Evolutionary conservation across 2,329 filamentous ascomycete species (phyloP), one percentile per base, ranked within the genome.

Genomic region (Akanthomyces uredinophilus): DNA sequence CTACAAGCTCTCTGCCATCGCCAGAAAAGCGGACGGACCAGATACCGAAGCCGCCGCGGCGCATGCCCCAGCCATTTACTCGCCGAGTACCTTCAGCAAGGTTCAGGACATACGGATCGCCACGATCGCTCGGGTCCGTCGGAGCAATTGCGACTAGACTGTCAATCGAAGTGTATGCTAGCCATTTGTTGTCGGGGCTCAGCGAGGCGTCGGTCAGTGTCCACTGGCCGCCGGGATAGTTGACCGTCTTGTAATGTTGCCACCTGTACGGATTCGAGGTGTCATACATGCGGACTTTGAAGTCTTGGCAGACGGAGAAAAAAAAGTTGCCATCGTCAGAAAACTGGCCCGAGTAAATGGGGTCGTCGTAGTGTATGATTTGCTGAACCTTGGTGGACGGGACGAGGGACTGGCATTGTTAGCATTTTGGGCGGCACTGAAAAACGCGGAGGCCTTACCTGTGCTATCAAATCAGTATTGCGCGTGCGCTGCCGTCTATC

Each of bases 271-370:
- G 92, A 68, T 97, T 96, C 1, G 91, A 93, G 0, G 95, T 98
- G 73, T 98, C 94, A 75, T 98, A 99, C 91, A 99, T 93, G 59
- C 93, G 89, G 11, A 99, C 92, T 68, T 87, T 89, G 77, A 96
- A 96, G 74, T 98, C 93, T 74, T 97, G 92, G 11, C 89, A 90
- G 70, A 90, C 95, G 6, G 89, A 88, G 72, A 94, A 98, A 78
- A 97, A 98, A 78, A 98, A 98, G 74, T 96, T 96, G 29, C 95
- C 95, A 69, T 99, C 95, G 66, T 96, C 91, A 0, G 92, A 96
- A 73, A 98, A 99, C 72, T 98, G 94, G 1, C 95, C 95, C 3
- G 92, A 96, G 71, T 98, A 98, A 59, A 95, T 93, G 46, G 91
- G 87, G 5, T 88, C 83, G 61, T 93, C 86, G 71, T 93, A 96